Conservation (phyloP, 164 flowering plant genomes). For the Magnolia changhungtana region DNA sequence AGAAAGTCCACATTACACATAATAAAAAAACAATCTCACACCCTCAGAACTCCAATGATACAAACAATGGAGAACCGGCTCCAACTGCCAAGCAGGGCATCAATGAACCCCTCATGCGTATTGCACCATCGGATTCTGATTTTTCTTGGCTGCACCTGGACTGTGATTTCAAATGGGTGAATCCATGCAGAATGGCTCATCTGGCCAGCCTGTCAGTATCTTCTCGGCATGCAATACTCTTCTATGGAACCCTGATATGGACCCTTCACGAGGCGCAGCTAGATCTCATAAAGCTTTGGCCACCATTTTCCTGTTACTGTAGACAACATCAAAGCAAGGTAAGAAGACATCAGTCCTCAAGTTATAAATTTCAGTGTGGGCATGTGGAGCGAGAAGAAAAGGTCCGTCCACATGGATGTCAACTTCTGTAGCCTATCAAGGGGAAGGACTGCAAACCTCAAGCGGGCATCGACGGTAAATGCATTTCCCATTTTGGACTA, state of each 20-base stretch:
- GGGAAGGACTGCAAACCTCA: background rate
- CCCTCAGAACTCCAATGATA: no score
- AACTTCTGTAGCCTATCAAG: background rate
- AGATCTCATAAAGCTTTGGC: slow-evolving; percentile 90
- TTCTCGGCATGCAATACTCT: slow-evolving; percentile 10
- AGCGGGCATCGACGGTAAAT: background rate
- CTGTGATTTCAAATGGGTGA: background rate
- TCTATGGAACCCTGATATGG: background rate
- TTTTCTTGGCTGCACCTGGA: background rate
- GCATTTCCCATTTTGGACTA: background rate
- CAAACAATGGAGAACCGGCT: no score
- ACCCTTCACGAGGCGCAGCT: slow-evolving; percentile 39
- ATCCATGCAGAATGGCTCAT: background rate
- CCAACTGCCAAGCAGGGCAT: background rate
- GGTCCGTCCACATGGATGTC: background rate
- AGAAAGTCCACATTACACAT: no score
- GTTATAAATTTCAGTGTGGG: background rate
- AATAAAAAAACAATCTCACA: no score
- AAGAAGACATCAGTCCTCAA: background rate
- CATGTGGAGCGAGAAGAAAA: background rate
- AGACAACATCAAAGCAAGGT: background rate
- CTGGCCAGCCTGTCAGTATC: background rate
- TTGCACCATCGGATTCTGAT: background rate
- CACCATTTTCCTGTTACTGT: slow-evolving; percentile 87
- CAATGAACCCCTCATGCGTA: background rate